Percentiles rank a stretch among this genome's conserved stretches.
These are phyloP conservation scores for Solioccasus polychromus DNA, from an alignment of 768 basidiomycete genomes.

Conservation along the genomic window DNA sequence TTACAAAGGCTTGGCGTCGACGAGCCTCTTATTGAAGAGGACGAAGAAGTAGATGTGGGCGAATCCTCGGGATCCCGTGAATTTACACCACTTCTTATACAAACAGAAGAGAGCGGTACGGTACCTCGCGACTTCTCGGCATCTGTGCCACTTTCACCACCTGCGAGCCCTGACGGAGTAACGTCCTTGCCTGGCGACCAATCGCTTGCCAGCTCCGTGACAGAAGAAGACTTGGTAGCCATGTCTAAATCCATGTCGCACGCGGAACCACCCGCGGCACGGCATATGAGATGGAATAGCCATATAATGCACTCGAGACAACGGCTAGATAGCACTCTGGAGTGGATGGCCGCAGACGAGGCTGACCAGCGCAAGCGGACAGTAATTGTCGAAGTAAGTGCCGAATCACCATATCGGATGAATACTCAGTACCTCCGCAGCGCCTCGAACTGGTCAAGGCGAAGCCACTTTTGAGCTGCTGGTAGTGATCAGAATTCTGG, in stretches of 20 bases:
- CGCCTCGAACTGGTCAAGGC: constrained; percentile 70
- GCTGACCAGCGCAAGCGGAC: constrained; percentile 47
- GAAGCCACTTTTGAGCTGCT: constrained; percentile 70
- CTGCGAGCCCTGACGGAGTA: constrained; percentile 51
- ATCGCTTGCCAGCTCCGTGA: constrained; percentile 52
- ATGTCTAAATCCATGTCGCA: constrained; percentile 79
- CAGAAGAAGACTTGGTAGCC: constrained; percentile 67
- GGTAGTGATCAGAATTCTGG: constrained; percentile 47
- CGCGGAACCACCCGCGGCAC: constrained; percentile 49
- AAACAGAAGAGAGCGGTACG: constrained; percentile 28
- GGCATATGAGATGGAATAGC: constrained; percentile 36
- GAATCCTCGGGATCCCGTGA: constrained; percentile 36
- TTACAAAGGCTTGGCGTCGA: constrained; percentile 69
- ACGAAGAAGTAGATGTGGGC: constrained; percentile 64
- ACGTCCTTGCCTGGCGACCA: constrained; percentile 56
- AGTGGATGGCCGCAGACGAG: constrained; percentile 44
- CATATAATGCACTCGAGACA: constrained; percentile 26
- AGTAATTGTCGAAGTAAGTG: constrained; percentile 70
- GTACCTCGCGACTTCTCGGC: constrained; percentile 21
- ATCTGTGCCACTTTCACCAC: constrained; percentile 50
- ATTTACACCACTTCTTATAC: constrained; percentile 21
- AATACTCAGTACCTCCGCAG: constrained; percentile 35
- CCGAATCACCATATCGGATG: not conserved
- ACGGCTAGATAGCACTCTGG: constrained; percentile 35
- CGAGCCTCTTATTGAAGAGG: constrained; percentile 47